phyloP scores from a whole-genome alignment of 495 filamentous ascomycete genomes.

The Neurospora discreta region DNA sequence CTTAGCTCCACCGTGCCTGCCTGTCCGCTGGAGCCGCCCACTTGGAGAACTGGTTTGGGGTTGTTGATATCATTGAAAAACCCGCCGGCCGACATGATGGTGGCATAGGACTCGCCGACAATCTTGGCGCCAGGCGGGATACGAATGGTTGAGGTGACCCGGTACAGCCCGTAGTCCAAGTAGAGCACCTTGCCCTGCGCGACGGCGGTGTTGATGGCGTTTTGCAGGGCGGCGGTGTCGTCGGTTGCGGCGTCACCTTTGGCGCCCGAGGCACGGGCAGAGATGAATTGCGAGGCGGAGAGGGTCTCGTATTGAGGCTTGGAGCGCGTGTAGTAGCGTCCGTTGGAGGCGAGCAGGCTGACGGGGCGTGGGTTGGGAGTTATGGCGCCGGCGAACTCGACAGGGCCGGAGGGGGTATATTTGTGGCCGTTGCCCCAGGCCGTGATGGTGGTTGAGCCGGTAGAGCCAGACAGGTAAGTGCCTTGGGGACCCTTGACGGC shows the following conservation, averaged over 20 bases:
- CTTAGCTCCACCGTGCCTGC: constrained; percentile 65
- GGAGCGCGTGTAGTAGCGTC: constrained; percentile 39
- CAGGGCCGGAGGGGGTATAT: constrained; percentile 34
- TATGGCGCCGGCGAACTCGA: constrained; percentile 20
- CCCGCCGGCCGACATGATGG: constrained; percentile 69
- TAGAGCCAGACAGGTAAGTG: constrained; percentile 46
- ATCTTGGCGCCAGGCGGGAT: constrained; percentile 54
- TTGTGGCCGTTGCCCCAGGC: constrained; percentile 36
- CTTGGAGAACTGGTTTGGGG: constrained; percentile 58
- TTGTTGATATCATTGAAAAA: constrained; percentile 60
- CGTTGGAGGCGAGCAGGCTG: constrained; percentile 23
- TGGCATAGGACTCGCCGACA: constrained; percentile 75
- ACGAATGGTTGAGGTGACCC: constrained; percentile 54
- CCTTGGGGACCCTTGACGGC: constrained; percentile 46
- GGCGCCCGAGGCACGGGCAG: constrained; percentile 54
- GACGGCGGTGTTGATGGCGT: constrained; percentile 47
- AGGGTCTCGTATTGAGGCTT: constrained; percentile 50
- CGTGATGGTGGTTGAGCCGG: constrained; percentile 40
- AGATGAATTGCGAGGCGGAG: constrained; percentile 43
- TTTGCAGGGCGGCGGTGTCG: constrained; percentile 51
- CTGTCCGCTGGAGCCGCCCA: constrained; percentile 66
- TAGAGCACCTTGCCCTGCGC: constrained; percentile 50
- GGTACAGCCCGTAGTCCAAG: constrained; percentile 48
- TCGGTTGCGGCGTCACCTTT: constrained; percentile 62
- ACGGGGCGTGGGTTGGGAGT: constrained; percentile 29